Conservation (phyloP, 306 rosid genomes). For the Malus sylvestris region DNA sequence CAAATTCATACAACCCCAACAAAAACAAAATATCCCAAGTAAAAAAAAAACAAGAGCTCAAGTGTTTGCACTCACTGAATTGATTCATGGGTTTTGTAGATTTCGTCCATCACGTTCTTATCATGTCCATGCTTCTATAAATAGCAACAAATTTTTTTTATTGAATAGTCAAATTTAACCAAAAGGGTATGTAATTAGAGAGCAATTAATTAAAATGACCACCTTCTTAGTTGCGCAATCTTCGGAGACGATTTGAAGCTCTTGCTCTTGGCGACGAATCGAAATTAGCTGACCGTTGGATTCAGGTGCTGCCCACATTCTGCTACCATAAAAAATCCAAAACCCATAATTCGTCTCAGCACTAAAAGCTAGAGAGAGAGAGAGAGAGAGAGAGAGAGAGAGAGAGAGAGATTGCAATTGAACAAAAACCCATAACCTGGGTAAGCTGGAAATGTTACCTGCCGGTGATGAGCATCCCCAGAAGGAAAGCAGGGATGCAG, state of each 20-base stretch:
- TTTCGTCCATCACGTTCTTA: constrained; percentile 49
- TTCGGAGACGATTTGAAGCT: constrained; percentile 60
- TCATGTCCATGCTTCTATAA: constrained; percentile 44
- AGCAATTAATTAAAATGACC: neutral
- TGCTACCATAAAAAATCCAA: constrained; percentile 14
- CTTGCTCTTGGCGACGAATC: constrained; percentile 56
- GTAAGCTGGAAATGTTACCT: constrained; percentile 32
- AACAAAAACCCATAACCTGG: neutral
- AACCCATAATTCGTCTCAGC: constrained; percentile 7
- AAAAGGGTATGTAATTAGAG: neutral
- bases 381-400: neutral
- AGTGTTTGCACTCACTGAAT: constrained; percentile 63
- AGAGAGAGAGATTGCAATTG: neutral
- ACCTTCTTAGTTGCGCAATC: constrained; percentile 55
- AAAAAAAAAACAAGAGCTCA: constrained; percentile 2
- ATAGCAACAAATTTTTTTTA: neutral
- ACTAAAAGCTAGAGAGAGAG: neutral
- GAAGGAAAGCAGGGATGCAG: constrained; percentile 60
- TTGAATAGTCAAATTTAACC: neutral
- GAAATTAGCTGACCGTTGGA: constrained; percentile 54
- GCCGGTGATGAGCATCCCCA: constrained; percentile 76
- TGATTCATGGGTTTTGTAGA: constrained; percentile 77
- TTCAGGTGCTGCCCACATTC: constrained; percentile 70
- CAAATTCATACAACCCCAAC: constrained; percentile 4
- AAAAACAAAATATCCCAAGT: neutral